Evolutionary conservation across 805 yeast genomes (phyloP).

Genomic region (Lipomyces orientalis): DNA sequence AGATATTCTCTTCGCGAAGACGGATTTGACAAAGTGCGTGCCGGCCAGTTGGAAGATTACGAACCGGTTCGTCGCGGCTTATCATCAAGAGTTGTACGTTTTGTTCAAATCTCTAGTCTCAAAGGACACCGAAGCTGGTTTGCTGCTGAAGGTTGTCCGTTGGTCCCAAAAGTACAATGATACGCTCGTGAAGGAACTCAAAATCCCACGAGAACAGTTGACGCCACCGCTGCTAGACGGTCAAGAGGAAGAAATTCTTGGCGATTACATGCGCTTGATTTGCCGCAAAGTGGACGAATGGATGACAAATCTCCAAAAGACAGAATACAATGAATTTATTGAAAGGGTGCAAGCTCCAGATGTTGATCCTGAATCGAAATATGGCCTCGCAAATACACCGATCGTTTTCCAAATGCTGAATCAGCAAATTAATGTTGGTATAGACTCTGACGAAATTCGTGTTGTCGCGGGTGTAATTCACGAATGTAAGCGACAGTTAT

Average conservation of each 20-base stretch:
- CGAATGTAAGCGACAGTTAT: constrained; percentile 66
- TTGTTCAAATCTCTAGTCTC: constrained; percentile 68
- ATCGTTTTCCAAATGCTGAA: constrained; percentile 80
- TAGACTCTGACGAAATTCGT: constrained; percentile 80
- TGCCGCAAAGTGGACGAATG: constrained; percentile 81
- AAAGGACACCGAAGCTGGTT: constrained; percentile 76
- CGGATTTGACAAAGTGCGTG: constrained; percentile 61
- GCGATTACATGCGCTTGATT: constrained; percentile 77
- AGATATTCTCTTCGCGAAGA: constrained; percentile 71
- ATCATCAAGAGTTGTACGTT: constrained; percentile 68
- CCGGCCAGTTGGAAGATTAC: constrained; percentile 80
- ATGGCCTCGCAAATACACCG: constrained; percentile 76
- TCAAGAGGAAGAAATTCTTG: constrained; percentile 71
- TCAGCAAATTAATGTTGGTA: constrained; percentile 89
- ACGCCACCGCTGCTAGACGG: constrained; percentile 71
- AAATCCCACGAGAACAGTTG: constrained; percentile 53
- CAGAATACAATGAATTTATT: constrained; percentile 69
- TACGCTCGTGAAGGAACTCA: constrained; percentile 58
- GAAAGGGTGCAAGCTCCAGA: constrained; percentile 77
- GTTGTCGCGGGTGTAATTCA: constrained; percentile 79
- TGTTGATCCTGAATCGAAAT: constrained; percentile 63
- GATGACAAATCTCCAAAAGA: constrained; percentile 70
- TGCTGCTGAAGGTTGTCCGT: constrained; percentile 72
- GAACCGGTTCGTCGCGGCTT: constrained; percentile 63
- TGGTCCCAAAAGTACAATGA: constrained; percentile 73